Conservation (phyloP, 768 basidiomycete species). For the Phanerochaete sordida region DNA sequence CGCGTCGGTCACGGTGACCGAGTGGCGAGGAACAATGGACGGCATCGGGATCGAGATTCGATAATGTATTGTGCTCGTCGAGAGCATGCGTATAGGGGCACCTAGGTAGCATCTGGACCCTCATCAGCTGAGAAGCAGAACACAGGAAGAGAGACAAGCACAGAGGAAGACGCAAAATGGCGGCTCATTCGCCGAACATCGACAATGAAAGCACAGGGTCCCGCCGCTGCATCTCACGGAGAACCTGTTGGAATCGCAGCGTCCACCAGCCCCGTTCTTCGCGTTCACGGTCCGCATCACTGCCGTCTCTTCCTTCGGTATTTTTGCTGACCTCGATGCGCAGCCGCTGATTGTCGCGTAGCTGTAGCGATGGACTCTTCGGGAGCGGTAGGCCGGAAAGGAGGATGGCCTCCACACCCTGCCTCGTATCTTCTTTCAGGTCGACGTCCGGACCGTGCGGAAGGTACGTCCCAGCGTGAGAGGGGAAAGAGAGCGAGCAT, state of each 20-base stretch:
- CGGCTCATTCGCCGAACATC: neutral
- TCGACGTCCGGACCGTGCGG: slow-evolving; percentile 26
- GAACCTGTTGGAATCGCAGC: slow-evolving; percentile 58
- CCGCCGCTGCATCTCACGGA: slow-evolving; percentile 46
- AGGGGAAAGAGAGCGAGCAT: slow-evolving; percentile 38
- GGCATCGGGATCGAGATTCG: neutral
- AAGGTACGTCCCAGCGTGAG: slow-evolving; percentile 26
- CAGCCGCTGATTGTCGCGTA: slow-evolving; percentile 31
- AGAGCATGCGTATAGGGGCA: neutral
- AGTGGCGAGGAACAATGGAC: neutral
- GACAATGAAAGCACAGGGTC: slow-evolving; percentile 12
- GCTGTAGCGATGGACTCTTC: slow-evolving; percentile 68
- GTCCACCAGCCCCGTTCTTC: slow-evolving; percentile 79
- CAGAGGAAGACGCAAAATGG: neutral
- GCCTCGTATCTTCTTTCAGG: slow-evolving; percentile 28
- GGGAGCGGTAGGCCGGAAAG: slow-evolving; percentile 54
- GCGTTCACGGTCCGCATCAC: slow-evolving; percentile 43
- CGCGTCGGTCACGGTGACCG: neutral
- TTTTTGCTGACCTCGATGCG: slow-evolving; percentile 13
- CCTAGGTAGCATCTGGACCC: neutral
- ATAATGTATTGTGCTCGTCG: neutral
- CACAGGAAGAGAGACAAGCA: neutral
- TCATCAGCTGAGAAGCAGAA: neutral
- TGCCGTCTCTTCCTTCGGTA: neutral
- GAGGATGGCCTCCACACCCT: slow-evolving; percentile 37